Evolutionary conservation across 2,329 filamentous ascomycete species (phyloP).

Genomic region (Fusarium mundagurra): DNA sequence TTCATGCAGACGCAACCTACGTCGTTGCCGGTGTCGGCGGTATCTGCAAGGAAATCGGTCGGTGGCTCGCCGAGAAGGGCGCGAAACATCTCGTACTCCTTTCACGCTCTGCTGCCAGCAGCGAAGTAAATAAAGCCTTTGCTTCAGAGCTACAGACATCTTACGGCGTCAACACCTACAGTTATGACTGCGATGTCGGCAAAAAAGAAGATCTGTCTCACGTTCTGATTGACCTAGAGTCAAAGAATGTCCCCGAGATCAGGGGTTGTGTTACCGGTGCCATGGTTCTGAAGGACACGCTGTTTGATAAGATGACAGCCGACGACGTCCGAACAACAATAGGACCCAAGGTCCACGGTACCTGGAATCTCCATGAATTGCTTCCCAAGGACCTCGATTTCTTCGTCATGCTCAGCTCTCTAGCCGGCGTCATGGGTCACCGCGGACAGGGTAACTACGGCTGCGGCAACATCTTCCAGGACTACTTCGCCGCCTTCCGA

Average conservation of each 20-base stretch:
- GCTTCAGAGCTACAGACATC: not conserved
- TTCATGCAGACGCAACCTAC: not conserved
- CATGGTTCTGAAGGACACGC: not conserved
- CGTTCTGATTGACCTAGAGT: not conserved
- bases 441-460: not conserved
- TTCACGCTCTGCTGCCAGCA: not conserved
- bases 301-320: not conserved
- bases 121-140: not conserved
- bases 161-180: not conserved
- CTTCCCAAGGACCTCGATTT: not conserved
- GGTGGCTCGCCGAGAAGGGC: not conserved
- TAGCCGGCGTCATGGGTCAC: not conserved
- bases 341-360: not conserved
- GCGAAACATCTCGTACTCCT: not conserved
- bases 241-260: not conserved
- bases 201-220: not conserved
- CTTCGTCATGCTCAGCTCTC: not conserved
- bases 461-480: not conserved
- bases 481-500: not conserved
- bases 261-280: not conserved
- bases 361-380: not conserved
- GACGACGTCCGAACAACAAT: not conserved
- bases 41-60: not conserved
- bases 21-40: not conserved
- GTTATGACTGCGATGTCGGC: not conserved